Percentiles rank a stretch among this genome's conserved stretches.
phyloP scores from a whole-genome alignment of 2,329 filamentous ascomycete species.

The Aspergillus luchuensis region DNA sequence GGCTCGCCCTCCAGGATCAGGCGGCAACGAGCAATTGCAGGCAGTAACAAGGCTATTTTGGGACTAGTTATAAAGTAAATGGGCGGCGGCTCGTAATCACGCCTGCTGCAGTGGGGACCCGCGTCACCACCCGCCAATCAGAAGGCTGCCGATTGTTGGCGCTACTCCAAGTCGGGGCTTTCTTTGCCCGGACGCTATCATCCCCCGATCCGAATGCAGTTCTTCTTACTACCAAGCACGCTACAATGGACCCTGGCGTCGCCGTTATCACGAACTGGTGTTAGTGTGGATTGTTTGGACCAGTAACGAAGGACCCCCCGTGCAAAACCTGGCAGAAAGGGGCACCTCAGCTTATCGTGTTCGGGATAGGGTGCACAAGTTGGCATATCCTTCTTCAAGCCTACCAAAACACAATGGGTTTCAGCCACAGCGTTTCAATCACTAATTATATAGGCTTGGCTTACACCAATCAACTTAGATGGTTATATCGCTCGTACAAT shows the following conservation, averaged over 20 bases:
- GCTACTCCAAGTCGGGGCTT: background rate
- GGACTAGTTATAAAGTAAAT: background rate
- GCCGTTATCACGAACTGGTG: background rate
- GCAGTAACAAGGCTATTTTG: slow-evolving; percentile 7
- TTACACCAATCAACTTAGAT: background rate
- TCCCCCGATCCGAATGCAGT: background rate
- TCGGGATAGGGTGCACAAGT: background rate
- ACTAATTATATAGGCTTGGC: background rate
- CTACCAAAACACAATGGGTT: background rate
- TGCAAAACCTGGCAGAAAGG: background rate
- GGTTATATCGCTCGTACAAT: no score
- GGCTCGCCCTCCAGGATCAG: background rate
- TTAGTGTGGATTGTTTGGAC: background rate
- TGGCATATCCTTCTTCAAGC: background rate
- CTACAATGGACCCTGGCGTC: background rate
- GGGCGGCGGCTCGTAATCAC: no score
- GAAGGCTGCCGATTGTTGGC: background rate
- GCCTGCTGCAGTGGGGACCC: slow-evolving; percentile 6
- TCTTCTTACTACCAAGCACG: background rate
- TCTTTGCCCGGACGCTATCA: background rate
- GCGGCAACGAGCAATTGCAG: slow-evolving; percentile 4
- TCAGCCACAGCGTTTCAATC: slow-evolving; percentile 1
- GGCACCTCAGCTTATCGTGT: background rate
- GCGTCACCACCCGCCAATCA: background rate
- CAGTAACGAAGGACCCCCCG: background rate